A percentile compares a stretch with the other conserved stretches of the same genome.
These are phyloP conservation scores for Suillus brevipes DNA, from an alignment of 768 basidiomycete species.

Conservation along the genomic window DNA sequence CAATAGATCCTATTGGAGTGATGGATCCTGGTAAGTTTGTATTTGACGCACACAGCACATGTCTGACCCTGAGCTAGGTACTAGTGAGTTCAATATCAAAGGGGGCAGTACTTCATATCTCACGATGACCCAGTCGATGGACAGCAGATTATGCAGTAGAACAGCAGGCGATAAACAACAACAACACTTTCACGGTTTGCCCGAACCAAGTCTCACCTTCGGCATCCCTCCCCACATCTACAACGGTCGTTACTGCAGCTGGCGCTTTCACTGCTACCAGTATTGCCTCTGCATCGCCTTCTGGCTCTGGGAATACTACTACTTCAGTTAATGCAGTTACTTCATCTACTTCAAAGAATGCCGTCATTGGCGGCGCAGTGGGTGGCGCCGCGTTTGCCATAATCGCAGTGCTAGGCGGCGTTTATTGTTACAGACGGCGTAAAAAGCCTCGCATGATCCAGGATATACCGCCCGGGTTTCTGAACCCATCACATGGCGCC, in stretches of 20 bases:
- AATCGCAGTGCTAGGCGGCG: neutral
- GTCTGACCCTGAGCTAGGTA: slow-evolving; percentile 1
- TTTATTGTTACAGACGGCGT: neutral
- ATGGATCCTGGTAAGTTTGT: slow-evolving; percentile 19
- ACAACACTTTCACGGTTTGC: slow-evolving; percentile 32
- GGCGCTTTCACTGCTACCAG: neutral
- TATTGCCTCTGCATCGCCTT: neutral
- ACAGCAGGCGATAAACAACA: slow-evolving; percentile 19
- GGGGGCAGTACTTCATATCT: neutral
- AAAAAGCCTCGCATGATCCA: neutral
- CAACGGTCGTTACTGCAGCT: neutral
- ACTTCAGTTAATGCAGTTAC: neutral
- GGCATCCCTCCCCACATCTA: slow-evolving; percentile 4
- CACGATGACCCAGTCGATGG: slow-evolving; percentile 15
- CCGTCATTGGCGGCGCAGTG: neutral
- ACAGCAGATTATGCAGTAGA: slow-evolving; percentile 18
- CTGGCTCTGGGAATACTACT: neutral
- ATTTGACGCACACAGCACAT: neutral
- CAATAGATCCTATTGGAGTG: slow-evolving; percentile 17
- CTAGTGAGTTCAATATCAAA: slow-evolving; percentile 12
- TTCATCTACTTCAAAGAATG: neutral
- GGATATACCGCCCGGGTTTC: neutral
- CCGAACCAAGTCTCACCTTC: slow-evolving; percentile 13
- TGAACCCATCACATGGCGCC: neutral
- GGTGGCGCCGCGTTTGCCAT: neutral